Evolutionary conservation across 2,329 filamentous ascomycete genomes (phyloP), one percentile per base, ranked within the genome.

Genomic region (Sphaceloma murrayae): DNA sequence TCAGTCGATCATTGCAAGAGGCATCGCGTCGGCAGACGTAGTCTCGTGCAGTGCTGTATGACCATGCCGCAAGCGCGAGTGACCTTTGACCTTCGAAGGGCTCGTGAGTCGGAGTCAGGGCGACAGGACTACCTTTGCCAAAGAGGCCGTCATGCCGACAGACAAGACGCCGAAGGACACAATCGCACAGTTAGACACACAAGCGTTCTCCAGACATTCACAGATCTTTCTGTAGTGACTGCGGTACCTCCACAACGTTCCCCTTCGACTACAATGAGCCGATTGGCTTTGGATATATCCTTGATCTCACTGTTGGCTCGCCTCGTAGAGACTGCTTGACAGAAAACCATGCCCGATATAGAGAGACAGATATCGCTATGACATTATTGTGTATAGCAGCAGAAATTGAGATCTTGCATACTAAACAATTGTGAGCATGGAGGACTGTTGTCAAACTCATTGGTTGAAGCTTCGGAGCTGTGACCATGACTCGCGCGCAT

Each of bases 1-100:
- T 26, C 36, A 13, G 18, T 40, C n/a, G 36, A 40, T 19, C 36
- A 40, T 24, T 40, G 36, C 36, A 26, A 40, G 24, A 24, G 22
- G n/a, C 30, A 26, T 14, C 36, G 36, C 8, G 11, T 30, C 14
- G 26, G 36, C 36, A 29, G 22, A 9, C 22, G 36, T 3, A 16
- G 36, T 16, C 24, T 40, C 11, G 24, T 40, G 7, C 36, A 40
- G 13, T 26, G 22, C 36, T 40, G 36, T 22, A 40, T 40, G 36
- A 40, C 30, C 21, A 21, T 30, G n/a, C 36, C 36, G 7, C 36
- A 40, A 22, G 19, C 36, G 2, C 30, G 36, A 26, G 13, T 40
- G 7, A 40, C 11, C 4, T 40, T 40, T 8, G 19, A 30, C 8
- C 24, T 40, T 11, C 13, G n/a, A n/a, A n/a, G n/a, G n/a, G n/a